Evolutionary conservation across 2,329 filamentous ascomycete species (phyloP), one percentile per base, ranked within the genome.

Genomic region (Colletotrichum destructivum): DNA sequence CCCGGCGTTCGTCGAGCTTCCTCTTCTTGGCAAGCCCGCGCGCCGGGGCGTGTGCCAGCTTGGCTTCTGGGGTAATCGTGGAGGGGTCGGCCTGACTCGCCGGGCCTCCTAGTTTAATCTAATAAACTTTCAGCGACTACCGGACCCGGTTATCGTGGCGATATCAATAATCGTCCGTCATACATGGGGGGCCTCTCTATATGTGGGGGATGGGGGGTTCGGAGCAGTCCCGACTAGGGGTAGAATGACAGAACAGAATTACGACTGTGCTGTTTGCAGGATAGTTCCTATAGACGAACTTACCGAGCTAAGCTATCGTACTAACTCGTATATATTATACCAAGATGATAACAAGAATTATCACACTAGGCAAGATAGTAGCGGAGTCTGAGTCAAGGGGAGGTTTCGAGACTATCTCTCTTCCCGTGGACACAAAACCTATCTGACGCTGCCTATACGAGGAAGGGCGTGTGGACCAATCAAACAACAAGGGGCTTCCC

Each of bases 1-100:
- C 59, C 64, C 52, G 26, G 46, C 7, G 26, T 46, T 47, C 26
- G 4, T 26, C 15, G 42, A 68, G 44, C 51, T 59, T 55, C 15
- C 47, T 44, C n/a, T 35, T 44, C 44, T 47, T 47, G 51, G 64
- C 44, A 46, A 12, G 55, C 42, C 23, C 9, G 38, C 40, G 64
- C 31, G 26, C 26, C 26, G 26, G 26, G 26, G n/a, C 64, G 63
- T 26, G 59, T 51, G 6, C 54, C 35, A 59, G 44, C 51, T 69
- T 62, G 57, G 57, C 64, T 71, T 68, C 64, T 13, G 69, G 57
- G 64, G 64, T 71, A 63, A 71, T 63, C 69, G 69, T 69, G 57
- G 64, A 57, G 26, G 26, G 57, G 23, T n/a, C 35, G 18, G 12
- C 31, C 59, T 68, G 69, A 71, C 69, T 71, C 69, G 64, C 46